Conservation (phyloP, 352 stramenopile genomes). For the Globisporangium apiculatum region DNA sequence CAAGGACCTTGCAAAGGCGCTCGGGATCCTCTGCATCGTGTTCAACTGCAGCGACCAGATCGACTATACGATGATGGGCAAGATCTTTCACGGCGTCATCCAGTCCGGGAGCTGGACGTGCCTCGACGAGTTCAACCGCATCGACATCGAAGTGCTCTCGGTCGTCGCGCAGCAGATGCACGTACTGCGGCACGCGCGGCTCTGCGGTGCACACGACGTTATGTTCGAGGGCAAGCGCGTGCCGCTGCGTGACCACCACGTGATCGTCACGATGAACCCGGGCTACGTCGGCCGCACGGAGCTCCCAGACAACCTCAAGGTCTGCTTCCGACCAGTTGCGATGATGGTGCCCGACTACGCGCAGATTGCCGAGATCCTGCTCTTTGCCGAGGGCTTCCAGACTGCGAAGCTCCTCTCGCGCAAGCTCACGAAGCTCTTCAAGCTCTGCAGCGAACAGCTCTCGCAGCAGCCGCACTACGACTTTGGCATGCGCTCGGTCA, state of each 20-base stretch:
- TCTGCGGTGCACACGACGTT: constrained; percentile 27
- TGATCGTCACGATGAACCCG: constrained; percentile 89
- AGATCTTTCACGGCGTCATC: constrained; percentile 77
- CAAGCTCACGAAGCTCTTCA: constrained; percentile 77
- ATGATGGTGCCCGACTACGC: constrained; percentile 89
- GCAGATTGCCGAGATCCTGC: constrained; percentile 78
- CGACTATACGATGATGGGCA: constrained; percentile 86
- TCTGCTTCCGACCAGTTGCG: constrained; percentile 75
- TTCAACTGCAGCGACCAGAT: constrained; percentile 97
- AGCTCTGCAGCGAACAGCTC: constrained; percentile 81
- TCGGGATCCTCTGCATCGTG: constrained; percentile 92
- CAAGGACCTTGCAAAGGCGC: constrained; percentile 89
- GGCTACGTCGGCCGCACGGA: constrained; percentile 73
- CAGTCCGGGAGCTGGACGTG: constrained; percentile 80
- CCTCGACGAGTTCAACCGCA: constrained; percentile 89
- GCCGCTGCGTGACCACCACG: constrained; percentile 53
- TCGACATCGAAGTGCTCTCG: constrained; percentile 83
- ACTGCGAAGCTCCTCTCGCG: constrained; percentile 47
- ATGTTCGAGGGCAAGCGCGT: constrained; percentile 53
- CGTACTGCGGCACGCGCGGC: constrained; percentile 41
- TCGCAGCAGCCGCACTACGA: constrained; percentile 84
- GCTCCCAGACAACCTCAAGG: constrained; percentile 81
- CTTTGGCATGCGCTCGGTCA: constrained; percentile 85
- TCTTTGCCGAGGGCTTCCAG: constrained; percentile 80
- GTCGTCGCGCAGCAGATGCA: constrained; percentile 86